Evolutionary conservation across 164 flowering plant genomes (phyloP).

Genomic region (Platanus orientalis): DNA sequence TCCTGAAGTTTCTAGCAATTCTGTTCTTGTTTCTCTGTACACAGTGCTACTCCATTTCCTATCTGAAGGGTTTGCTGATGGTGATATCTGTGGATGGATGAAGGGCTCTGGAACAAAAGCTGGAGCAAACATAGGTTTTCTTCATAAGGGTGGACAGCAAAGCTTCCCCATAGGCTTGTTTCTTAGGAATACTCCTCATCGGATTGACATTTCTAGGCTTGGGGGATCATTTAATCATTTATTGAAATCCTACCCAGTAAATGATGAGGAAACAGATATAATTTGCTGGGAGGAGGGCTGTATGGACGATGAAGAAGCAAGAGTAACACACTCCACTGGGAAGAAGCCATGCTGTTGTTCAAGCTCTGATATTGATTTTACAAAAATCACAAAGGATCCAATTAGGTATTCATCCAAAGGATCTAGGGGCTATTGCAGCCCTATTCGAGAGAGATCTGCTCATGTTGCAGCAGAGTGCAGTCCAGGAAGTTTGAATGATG

Average conservation of each 20-base stretch:
- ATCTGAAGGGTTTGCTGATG: conserved; percentile 73
- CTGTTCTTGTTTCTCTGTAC: conserved; percentile 79
- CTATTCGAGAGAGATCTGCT: conserved; percentile 70
- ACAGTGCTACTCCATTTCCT: conserved; percentile 83
- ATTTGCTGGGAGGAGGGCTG: conserved; percentile 94
- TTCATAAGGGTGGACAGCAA: conserved; percentile 87
- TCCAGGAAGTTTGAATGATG: conserved; percentile 72
- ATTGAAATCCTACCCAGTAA: conserved; percentile 48
- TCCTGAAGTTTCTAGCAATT: conserved; percentile 71
- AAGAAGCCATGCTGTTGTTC: conserved; percentile 93
- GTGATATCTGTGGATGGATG: conserved; percentile 53
- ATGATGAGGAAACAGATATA: conserved; percentile 48
- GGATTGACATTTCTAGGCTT: conserved; percentile 69
- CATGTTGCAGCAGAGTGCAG: conserved; percentile 83
- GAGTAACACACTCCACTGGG: conserved; percentile 63
- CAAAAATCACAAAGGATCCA: conserved; percentile 42
- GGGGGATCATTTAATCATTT: conserved; percentile 84
- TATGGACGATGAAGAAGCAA: conserved; percentile 67
- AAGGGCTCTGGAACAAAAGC: conserved; percentile 35
- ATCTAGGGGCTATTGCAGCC: conserved; percentile 47
- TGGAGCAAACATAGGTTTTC: conserved; percentile 59
- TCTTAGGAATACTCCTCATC: conserved; percentile 62
- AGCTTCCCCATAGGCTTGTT: conserved; percentile 63
- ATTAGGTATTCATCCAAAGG: conserved; percentile 41
- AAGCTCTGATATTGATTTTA: conserved; percentile 48